A percentile compares a stretch with the other conserved stretches of the same genome.
These are phyloP conservation scores for Aspergillus sp. DNA, from an alignment of 2,329 filamentous ascomycete genomes.

Conservation along the genomic window DNA sequence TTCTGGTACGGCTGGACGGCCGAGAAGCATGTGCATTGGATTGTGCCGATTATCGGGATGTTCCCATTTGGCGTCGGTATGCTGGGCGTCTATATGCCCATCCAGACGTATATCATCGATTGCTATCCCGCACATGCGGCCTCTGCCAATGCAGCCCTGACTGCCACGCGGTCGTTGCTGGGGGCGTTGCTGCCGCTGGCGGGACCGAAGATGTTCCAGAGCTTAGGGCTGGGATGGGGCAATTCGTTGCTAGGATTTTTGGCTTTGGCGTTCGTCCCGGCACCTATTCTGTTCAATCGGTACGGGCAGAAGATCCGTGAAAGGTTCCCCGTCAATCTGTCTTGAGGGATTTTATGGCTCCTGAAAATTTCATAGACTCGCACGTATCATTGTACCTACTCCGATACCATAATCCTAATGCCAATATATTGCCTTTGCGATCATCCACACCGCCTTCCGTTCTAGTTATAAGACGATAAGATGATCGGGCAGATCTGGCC, in stretches of 20 bases:
- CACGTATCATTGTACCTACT: too few relatives aligned
- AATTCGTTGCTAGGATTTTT: conserved; percentile 47
- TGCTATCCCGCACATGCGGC: conserved; percentile 38
- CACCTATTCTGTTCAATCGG: conserved; percentile 17
- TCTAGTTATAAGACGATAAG: too few relatives aligned
- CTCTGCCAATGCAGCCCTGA: conserved; percentile 44
- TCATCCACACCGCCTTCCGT: too few relatives aligned
- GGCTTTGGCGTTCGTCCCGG: conserved; percentile 38
- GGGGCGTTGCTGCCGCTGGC: conserved; percentile 54
- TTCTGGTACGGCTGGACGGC: conserved; percentile 52
- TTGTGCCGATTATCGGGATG: conserved; percentile 51
- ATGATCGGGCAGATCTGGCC: too few relatives aligned
- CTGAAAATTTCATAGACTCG: too few relatives aligned
- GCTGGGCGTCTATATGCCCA: conserved; percentile 43
- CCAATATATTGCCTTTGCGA: too few relatives aligned
- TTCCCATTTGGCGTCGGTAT: conserved; percentile 47
- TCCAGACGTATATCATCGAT: conserved; percentile 56
- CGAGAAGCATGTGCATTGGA: conserved; percentile 45
- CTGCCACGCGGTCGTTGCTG: conserved; percentile 46
- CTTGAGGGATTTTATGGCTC: neutral
- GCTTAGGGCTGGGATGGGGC: conserved; percentile 39
- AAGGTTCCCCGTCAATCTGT: conserved; percentile 1
- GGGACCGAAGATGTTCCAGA: conserved; percentile 41
- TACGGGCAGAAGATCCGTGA: conserved; percentile 18
- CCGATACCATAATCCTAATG: too few relatives aligned